Conservation (phyloP, 1,284 basidiomycete genomes). For the Puccinia horiana region DNA sequence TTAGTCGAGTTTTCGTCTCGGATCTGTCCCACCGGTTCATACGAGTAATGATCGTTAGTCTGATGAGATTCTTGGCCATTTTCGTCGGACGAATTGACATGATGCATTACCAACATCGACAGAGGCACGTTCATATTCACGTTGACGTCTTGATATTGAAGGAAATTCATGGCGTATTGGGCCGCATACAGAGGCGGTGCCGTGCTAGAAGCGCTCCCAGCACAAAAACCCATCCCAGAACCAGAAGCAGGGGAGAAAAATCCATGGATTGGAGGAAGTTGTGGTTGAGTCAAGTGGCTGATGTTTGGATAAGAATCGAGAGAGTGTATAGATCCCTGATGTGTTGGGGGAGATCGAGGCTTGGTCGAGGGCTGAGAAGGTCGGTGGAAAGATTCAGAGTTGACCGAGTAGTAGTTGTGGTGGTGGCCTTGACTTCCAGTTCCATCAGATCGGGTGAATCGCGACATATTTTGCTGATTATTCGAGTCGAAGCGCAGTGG, state of each 20-base stretch:
- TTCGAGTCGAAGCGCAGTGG: conserved; percentile 8
- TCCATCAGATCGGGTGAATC: background rate
- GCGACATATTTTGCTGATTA: background rate
- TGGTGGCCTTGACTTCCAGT: background rate
- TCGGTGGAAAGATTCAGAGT: conserved; percentile 14
- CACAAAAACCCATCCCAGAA: conserved; percentile 20
- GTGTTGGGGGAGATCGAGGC: background rate
- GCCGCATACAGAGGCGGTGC: conserved; percentile 23
- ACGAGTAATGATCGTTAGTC: background rate
- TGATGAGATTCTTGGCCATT: conserved; percentile 6
- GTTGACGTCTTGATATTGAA: conserved; percentile 24
- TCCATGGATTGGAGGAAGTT: conserved; percentile 31
- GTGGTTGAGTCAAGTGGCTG: conserved; percentile 8
- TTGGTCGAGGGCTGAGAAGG: background rate
- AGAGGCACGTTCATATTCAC: conserved; percentile 30
- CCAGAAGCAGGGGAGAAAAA: conserved; percentile 13
- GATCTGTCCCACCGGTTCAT: conserved; percentile 1
- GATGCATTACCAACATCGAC: conserved; percentile 31
- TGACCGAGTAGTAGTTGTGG: background rate
- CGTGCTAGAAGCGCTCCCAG: background rate
- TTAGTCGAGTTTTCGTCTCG: conserved; percentile 10
- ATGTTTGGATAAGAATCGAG: conserved; percentile 2
- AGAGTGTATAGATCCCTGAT: background rate
- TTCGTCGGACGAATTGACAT: conserved; percentile 17
- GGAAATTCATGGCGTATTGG: conserved; percentile 36